Conservation (phyloP, 352 stramenopile genomes). For the Phytopythium vexans region DNA sequence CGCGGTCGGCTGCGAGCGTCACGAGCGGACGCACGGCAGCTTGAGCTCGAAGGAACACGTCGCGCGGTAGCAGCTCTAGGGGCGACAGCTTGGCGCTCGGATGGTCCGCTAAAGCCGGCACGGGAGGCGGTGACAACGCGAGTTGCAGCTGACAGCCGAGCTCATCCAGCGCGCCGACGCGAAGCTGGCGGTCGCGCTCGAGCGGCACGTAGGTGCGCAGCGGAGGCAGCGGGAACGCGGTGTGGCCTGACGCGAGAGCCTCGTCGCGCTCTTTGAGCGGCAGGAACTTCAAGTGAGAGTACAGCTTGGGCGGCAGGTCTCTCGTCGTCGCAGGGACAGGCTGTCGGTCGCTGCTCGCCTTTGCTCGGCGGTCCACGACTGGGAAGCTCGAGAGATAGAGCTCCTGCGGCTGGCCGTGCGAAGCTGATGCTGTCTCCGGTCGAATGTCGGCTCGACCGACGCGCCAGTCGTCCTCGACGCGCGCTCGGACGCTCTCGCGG, state of each 20-base stretch:
- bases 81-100: constrained; percentile 16
- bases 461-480: constrained; percentile 51
- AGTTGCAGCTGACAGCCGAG: background rate
- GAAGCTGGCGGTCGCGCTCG: constrained; percentile 10
- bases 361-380: constrained; percentile 29
- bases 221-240: constrained; percentile 42
- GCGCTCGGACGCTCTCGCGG: constrained; percentile 46
- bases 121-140: background rate
- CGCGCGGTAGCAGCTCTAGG: constrained; percentile 37
- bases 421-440: background rate
- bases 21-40: constrained; percentile 51
- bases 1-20: constrained; percentile 25
- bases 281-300: constrained; percentile 55
- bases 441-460: constrained; percentile 6
- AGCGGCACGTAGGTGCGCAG: constrained; percentile 62
- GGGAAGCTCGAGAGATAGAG: constrained; percentile 54
- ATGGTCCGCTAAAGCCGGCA: background rate
- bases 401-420: background rate
- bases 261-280: constrained; percentile 60
- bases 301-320: constrained; percentile 44
- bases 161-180: constrained; percentile 3
- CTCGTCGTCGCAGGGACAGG: background rate
- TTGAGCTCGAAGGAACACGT: constrained; percentile 49
- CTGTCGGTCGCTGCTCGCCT: background rate
- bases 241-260: constrained; percentile 63